Base-by-base conservation (phyloP, 805 yeast genomes). In the Saccharomycopsis selenospora region DNA sequence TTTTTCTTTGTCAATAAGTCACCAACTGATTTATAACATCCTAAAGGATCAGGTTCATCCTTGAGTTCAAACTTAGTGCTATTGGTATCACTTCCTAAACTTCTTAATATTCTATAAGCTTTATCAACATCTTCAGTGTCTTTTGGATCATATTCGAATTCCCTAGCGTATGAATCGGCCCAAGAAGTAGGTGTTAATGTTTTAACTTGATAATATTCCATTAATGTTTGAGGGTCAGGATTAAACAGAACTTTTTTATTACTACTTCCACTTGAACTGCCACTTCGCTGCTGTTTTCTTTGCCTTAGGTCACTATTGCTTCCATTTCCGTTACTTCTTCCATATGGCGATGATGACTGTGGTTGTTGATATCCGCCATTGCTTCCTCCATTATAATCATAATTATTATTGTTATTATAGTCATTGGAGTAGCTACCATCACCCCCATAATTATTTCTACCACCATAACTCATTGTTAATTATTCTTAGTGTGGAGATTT, bases 11-110 rank as follows among this genome's bases (percentile, higher is more conserved):
- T 57, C 36, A 77, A 60, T 30, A 67, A 69, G 18, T 70, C 65
- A 42, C 71, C 57, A 6, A 79, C 66, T 2, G 76, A 69, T 22
- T 64, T 66, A n/a, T 71, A 68, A 25, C 72, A 71, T 3, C 80
- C 81, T 50, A 82, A 62, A 1, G 87, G 85, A 56, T 82, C 88
- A 3, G 62, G 57, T 27, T 73, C 75, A 43, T 68, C 71, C 47
- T 56, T 45, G 42, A 59, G 43, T 29, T 56, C 53, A 40, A 52
- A 48, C 6, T 30, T 30, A 7, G 38, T 33, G 51, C 60, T 42
- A 50, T 57, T 55, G 30, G 61, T 47, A 36, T 59, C 63, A 11
- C 48, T 44, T 24, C 59, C 53, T 3, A 66, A 45, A 47, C 61
- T 65, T 42, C 60, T 64, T 27, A 67, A 50, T 3, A 65, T 57